A percentile compares a stretch with the other conserved stretches of the same genome.
Conservation (phyloP, 179 eudicot species). For the Spergularia azorica region DNA sequence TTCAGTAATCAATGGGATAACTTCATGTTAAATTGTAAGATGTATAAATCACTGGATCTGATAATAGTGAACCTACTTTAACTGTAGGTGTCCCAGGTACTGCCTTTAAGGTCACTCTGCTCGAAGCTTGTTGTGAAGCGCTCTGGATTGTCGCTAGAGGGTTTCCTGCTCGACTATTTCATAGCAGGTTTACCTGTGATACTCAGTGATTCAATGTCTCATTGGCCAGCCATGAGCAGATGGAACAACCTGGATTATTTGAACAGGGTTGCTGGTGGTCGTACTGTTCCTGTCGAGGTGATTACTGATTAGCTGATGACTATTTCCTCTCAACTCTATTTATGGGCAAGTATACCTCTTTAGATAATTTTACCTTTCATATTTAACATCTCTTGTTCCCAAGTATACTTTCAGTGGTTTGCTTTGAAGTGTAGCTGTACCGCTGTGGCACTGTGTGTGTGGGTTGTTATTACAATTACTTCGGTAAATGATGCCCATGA, state of each 20-base stretch:
- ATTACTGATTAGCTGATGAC: slow-evolving; percentile 61
- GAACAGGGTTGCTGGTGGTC: slow-evolving; percentile 79
- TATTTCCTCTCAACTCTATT: slow-evolving; percentile 35
- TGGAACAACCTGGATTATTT: slow-evolving; percentile 83
- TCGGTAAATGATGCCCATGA: neutral
- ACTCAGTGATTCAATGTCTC: slow-evolving; percentile 79
- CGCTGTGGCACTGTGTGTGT: neutral
- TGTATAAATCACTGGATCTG: neutral
- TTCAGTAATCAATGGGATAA: too few relatives aligned
- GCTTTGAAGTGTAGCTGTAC: neutral
- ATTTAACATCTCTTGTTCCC: neutral
- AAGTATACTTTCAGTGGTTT: neutral
- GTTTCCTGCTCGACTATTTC: slow-evolving; percentile 73
- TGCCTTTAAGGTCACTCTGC: slow-evolving; percentile 77
- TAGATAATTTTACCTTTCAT: slow-evolving; percentile 13
- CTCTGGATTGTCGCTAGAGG: slow-evolving; percentile 73
- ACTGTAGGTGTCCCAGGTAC: slow-evolving; percentile 50
- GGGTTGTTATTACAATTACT: slow-evolving; percentile 7
- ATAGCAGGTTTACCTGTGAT: slow-evolving; percentile 78
- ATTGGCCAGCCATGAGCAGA: slow-evolving; percentile 90
- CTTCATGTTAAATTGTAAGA: neutral
- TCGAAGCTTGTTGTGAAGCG: slow-evolving; percentile 56
- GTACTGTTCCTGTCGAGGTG: slow-evolving; percentile 99
- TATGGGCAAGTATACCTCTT: slow-evolving; percentile 35
- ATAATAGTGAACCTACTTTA: too few relatives aligned